Base-by-base conservation (phyloP, 305 asterid species). In the Galium porrigens region DNA sequence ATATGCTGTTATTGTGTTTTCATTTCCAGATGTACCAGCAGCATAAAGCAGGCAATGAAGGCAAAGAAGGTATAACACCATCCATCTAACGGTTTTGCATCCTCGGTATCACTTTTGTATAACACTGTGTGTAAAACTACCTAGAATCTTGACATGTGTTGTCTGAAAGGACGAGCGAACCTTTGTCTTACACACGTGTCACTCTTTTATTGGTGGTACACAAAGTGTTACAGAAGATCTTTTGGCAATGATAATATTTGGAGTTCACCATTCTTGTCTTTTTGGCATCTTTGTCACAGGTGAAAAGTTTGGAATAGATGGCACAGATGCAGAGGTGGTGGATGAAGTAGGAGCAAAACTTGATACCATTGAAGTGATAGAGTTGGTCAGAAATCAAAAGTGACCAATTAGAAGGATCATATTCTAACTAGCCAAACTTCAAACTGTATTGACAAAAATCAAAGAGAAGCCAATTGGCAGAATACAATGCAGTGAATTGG, bases 11-110 rank as follows among this genome's bases (percentile, higher is more conserved):
- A 15, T 49, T 11, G 5, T 54, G 48, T 46, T 49, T 17, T 72
- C n/a, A 25, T 55, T 55, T 66, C 30, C 29, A 49, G 33, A 49
- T 61, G 30, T 51, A 66, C 61, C 85, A 90, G 15, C 48, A 41
- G 97, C 97, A 88, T 60, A 83, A 84, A 72, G 94, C 96, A 7
- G 90, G 85, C 39, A 69, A 85, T 0, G 82, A 77, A 71, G 97
- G 95, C 67, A 83, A 83, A 18, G 95, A 88, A 81, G 97, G 86
- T 89, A 76, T 3, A 84, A 89, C 32, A 86, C 85, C 82, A 64
- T 85, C 29, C 82, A 86, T 71, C 74, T 90, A 14, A 36, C 41
- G 37, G 37, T 7, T 33, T 0, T 6, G 41, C 9, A 36, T 36
- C 41, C 9, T 36, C 41, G 7, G 41, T 7, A 6, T 36, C 39